Evolutionary conservation across 163 green algal species (phyloP).

Genomic region (Prototheca wickerhamii): DNA sequence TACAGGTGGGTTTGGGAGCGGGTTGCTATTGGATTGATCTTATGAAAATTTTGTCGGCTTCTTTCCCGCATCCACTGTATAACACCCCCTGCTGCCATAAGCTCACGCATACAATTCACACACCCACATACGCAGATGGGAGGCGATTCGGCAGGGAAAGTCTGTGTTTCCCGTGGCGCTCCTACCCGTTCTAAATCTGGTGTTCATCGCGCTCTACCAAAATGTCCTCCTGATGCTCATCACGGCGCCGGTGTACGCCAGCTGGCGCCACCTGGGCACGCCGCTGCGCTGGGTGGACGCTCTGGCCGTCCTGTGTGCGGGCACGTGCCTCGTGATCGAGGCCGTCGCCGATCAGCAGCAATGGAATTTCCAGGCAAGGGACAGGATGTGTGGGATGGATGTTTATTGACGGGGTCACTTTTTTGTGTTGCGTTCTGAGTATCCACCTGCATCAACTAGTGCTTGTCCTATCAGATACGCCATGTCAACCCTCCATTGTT

Average conservation of each 20-base stretch:
- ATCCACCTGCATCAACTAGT: too few relatives aligned
- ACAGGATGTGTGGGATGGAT: neutral
- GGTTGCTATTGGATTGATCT: slow-evolving; percentile 1
- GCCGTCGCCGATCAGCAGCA: slow-evolving; percentile 38
- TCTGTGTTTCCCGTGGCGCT: neutral
- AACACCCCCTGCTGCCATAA: too few relatives aligned
- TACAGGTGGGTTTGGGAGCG: slow-evolving; percentile 23
- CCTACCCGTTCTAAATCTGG: slow-evolving; percentile 18
- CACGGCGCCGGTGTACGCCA: slow-evolving; percentile 14
- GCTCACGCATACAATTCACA: too few relatives aligned
- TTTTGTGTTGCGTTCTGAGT: neutral
- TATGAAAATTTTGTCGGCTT: too few relatives aligned
- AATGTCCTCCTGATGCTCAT: slow-evolving; percentile 15
- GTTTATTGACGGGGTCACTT: neutral
- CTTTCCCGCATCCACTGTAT: slow-evolving; percentile 34
- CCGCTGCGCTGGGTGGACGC: slow-evolving; percentile 13
- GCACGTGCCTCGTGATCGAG: slow-evolving; percentile 23
- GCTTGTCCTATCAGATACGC: too few relatives aligned
- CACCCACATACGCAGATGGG: neutral
- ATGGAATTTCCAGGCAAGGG: slow-evolving; percentile 36
- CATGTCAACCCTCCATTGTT: too few relatives aligned
- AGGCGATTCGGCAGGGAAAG: neutral
- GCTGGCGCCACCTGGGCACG: slow-evolving; percentile 1
- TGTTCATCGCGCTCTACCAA: slow-evolving; percentile 32
- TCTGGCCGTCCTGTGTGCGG: slow-evolving; percentile 1